Percentiles rank a stretch among this genome's conserved stretches.
phyloP scores from a whole-genome alignment of 2,329 filamentous ascomycete genomes.

The Arthrobotrys pseudoclavata region DNA sequence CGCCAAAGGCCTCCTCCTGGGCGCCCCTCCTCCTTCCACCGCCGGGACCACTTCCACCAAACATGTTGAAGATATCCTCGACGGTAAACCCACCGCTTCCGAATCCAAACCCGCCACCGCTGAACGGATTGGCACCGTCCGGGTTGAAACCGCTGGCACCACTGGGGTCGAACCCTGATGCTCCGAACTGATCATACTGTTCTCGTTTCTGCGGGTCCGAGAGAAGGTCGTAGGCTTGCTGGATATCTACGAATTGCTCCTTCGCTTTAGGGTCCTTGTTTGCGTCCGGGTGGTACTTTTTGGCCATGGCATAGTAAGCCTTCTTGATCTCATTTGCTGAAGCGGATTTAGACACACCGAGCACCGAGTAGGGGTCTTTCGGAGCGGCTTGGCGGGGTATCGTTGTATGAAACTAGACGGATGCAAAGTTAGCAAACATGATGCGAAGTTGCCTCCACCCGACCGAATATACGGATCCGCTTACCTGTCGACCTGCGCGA shows the following conservation, averaged over 20 bases:
- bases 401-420: constrained; percentile 73
- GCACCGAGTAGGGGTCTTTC: constrained; percentile 86
- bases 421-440: constrained; percentile 68
- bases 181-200: constrained; percentile 90
- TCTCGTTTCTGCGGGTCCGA: constrained; percentile 94
- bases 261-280: constrained; percentile 96
- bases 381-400: constrained; percentile 68
- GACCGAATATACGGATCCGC: neutral
- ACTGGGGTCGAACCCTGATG: constrained; percentile 86
- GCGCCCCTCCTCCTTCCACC: constrained; percentile 70
- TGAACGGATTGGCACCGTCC: constrained; percentile 75
- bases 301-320: constrained; percentile 95
- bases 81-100: constrained; percentile 87
- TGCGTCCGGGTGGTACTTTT: constrained; percentile 97
- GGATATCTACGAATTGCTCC: constrained; percentile 92
- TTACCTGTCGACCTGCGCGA: constrained; percentile 62
- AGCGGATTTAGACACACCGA: constrained; percentile 87
- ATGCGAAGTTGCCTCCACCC: constrained; percentile 47
- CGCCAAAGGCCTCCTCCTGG: constrained; percentile 83
- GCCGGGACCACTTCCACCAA: constrained; percentile 72
- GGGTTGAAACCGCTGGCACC: constrained; percentile 69
- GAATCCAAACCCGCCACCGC: constrained; percentile 70
- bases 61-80: constrained; percentile 89
- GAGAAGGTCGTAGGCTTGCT: constrained; percentile 92
- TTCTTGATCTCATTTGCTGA: constrained; percentile 93